Percentiles rank a stretch among this genome's conserved stretches.
Conservation (phyloP, 1,284 basidiomycete genomes). For the Mycena sp. region DNA sequence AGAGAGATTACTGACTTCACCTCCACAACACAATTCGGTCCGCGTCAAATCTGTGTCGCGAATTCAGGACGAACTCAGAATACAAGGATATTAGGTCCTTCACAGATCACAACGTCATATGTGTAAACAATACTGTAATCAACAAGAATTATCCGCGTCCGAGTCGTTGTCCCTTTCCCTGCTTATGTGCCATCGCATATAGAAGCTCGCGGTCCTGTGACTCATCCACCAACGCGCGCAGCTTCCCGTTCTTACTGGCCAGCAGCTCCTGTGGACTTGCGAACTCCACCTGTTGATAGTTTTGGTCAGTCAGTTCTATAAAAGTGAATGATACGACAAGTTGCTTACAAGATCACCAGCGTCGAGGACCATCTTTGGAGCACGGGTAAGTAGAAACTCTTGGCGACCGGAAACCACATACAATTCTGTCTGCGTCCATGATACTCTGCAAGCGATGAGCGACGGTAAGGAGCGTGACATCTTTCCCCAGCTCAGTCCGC, state of each 20-base stretch:
- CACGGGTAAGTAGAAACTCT: neutral
- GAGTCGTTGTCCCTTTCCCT: neutral
- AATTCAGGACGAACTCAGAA: no score
- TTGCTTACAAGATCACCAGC: slow-evolving; percentile 31
- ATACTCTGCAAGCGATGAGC: slow-evolving; percentile 43
- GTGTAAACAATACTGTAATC: no score
- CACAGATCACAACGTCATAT: no score
- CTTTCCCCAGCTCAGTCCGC: slow-evolving; percentile 58
- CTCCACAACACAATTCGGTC: no score
- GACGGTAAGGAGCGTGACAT: slow-evolving; percentile 51
- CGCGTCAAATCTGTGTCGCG: no score
- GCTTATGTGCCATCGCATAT: slow-evolving; percentile 30
- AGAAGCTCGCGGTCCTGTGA: slow-evolving; percentile 47
- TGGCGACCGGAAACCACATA: neutral
- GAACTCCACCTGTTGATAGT: slow-evolving; percentile 47
- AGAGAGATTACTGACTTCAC: no score
- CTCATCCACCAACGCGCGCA: slow-evolving; percentile 57
- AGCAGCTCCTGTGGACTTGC: slow-evolving; percentile 61
- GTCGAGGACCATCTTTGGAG: slow-evolving; percentile 28
- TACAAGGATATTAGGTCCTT: no score
- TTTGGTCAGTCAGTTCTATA: neutral
- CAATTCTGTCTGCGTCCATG: slow-evolving; percentile 46
- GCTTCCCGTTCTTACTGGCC: slow-evolving; percentile 49
- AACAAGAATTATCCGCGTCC: no score
- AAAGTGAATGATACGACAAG: neutral